phyloP scores from a whole-genome alignment of 768 basidiomycete genomes.

The Boletellus sp. region DNA sequence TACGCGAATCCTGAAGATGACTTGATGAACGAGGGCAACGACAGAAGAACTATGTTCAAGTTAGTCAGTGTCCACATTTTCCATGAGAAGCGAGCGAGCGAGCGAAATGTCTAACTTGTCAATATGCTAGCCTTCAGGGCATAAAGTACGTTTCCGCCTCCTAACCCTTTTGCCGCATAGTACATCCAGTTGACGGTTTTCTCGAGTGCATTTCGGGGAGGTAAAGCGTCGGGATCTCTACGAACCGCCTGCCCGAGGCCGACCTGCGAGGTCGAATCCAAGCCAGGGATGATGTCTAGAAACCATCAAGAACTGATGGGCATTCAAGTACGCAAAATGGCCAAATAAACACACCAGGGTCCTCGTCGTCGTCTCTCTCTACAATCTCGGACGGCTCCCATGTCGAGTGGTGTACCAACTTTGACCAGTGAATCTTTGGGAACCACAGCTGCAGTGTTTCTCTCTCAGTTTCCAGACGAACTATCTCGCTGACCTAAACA shows the following conservation, averaged over 20 bases:
- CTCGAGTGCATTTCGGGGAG: conserved; percentile 61
- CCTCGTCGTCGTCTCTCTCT: conserved; percentile 59
- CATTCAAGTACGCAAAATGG: neutral
- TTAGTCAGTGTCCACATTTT: neutral
- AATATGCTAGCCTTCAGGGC: conserved; percentile 69
- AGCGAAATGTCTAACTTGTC: conserved; percentile 40
- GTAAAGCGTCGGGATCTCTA: conserved; percentile 72
- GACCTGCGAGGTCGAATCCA: conserved; percentile 37
- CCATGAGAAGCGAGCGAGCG: neutral
- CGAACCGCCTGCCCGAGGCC: conserved; percentile 56
- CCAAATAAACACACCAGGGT: conserved; percentile 44
- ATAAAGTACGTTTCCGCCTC: conserved; percentile 60
- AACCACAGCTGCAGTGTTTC: conserved; percentile 51
- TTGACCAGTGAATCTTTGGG: conserved; percentile 36
- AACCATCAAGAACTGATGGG: neutral
- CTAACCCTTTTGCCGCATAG: conserved; percentile 36
- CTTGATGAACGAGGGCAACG: conserved; percentile 56
- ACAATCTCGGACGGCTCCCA: conserved; percentile 45
- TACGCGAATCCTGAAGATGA: conserved; percentile 56
- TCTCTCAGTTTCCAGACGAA: conserved; percentile 50
- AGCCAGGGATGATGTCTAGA: conserved; percentile 55
- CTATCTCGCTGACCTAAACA: conserved; percentile 53
- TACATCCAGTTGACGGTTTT: conserved; percentile 46
- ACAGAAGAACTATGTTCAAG: conserved; percentile 47
- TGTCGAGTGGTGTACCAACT: conserved; percentile 40